Conservation (phyloP, 192 early-diverging fungal genomes). For the Chytriomyces hyalinus region DNA sequence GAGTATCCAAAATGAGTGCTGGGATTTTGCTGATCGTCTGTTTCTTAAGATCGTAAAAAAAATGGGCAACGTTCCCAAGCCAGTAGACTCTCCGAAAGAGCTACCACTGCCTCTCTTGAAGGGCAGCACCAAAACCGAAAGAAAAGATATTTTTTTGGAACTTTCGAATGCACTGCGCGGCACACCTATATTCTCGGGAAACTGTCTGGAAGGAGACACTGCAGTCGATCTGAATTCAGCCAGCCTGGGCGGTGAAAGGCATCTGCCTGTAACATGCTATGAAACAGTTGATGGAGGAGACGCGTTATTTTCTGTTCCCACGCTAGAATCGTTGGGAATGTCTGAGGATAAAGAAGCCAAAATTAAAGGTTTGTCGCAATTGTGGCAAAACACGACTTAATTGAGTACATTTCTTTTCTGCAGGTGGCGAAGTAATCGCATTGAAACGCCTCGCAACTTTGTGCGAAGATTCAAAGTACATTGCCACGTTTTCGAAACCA, state of each 20-base stretch:
- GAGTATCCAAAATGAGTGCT: background rate
- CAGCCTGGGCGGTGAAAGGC: slow-evolving; percentile 21
- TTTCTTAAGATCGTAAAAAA: slow-evolving; percentile 11
- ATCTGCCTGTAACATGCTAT: slow-evolving; percentile 1
- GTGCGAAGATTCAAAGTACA: background rate
- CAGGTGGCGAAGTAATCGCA: slow-evolving; percentile 28
- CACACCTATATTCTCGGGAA: background rate
- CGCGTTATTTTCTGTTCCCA: slow-evolving; percentile 4
- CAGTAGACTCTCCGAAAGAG: background rate
- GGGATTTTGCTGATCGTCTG: too few relatives aligned
- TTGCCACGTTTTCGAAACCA: slow-evolving; percentile 42
- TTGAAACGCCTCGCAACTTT: slow-evolving; percentile 1
- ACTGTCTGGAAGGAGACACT: slow-evolving; percentile 2
- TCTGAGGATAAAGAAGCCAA: background rate
- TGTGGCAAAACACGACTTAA: too few relatives aligned
- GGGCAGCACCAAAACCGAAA: background rate
- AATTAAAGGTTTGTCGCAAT: too few relatives aligned
- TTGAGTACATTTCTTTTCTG: background rate
- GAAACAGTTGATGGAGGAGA: slow-evolving; percentile 10
- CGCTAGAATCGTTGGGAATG: slow-evolving; percentile 5
- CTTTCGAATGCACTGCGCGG: background rate
- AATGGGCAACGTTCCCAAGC: slow-evolving; percentile 8
- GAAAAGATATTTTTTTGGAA: background rate
- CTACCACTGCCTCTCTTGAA: slow-evolving; percentile 10
- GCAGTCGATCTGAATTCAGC: background rate